phyloP scores from a whole-genome alignment of 345 rosid species.

The Combretum micranthum region DNA sequence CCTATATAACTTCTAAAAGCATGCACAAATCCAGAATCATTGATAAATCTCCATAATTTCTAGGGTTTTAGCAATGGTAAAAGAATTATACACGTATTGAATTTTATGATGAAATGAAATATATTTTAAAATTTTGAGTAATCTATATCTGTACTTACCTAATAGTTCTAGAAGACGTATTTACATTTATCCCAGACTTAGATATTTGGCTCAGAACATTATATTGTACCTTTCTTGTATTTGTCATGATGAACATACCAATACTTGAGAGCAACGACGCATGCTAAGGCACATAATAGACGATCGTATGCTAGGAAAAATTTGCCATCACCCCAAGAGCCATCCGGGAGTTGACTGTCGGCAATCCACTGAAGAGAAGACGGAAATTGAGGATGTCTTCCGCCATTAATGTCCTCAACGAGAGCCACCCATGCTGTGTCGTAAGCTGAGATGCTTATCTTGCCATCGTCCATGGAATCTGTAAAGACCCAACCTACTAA shows the following conservation, averaged over 20 bases:
- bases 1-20: too few species aligned
- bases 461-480: conserved; percentile 65
- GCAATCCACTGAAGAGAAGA: conserved; percentile 61
- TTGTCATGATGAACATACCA: conserved; percentile 65
- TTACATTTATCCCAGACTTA: too few species aligned
- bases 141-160: too few species aligned
- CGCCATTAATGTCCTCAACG: conserved; percentile 39
- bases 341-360: conserved; percentile 58
- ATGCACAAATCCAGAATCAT: too few species aligned
- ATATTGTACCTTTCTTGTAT: conserved; percentile 42
- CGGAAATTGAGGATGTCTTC: conserved; percentile 61
- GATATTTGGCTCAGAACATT: too few species aligned
- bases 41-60: too few species aligned
- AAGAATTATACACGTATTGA: too few species aligned
- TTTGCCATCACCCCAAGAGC: conserved; percentile 71
- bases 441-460: conserved; percentile 65
- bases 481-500: too few species aligned
- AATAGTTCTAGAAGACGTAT: too few species aligned
- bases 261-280: conserved; percentile 61
- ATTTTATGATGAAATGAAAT: too few species aligned
- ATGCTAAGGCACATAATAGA: conserved; percentile 60
- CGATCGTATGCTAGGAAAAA: conserved; percentile 63
- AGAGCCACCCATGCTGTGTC: conserved; percentile 93
- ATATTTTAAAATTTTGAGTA: too few species aligned
- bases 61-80: too few species aligned